Evolutionary conservation across 2,329 filamentous ascomycete genomes (phyloP), one percentile per base, ranked within the genome.

Genomic region (Ceratocystis variospora): DNA sequence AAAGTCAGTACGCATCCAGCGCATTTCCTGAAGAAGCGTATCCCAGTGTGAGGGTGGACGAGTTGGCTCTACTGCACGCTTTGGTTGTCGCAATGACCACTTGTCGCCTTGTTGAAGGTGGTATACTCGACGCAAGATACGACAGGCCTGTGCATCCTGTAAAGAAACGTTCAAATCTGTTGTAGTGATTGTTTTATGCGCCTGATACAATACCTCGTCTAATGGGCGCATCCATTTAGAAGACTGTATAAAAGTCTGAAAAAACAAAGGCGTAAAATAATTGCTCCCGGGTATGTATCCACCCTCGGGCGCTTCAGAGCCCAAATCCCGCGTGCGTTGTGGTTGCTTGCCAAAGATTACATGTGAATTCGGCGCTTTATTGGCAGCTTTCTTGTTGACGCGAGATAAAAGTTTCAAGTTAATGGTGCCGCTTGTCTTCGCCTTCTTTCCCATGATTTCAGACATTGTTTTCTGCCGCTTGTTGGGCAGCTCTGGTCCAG

Each of bases 1-100:
- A 72, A 96, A 97, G 75, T 99, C 94, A 1, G 91, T 96, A 63
- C 92, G 85, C 90, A 99, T 95, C 93, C 93, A 97, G 74, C 92
- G 96, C 83, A 93, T 90, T 77, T 99, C 92, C 70, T 91, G 83
- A 41, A 99, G 78, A 66, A 97, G 75, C 64, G 93, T 82, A 76
- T 99, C 94, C 83, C 87, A 89, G 71, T 97, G 93, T 1, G 87
- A 86, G 0, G 84, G 81, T 19, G 87, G 87, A 46, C 90, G 84
- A 3, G 83, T 80, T 3, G 93, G 92, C 74, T 99, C 94, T 1
- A 86, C 81, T 48, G 86, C 89, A 66, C 91, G 87, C 73, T 95
- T 90, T 55, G 92, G 85, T 72, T 99, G 94, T 64, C 93, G 83
- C 61, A 99, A 76, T 4, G 92, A 94, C 93, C 94, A 97, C 72